Conservation (phyloP, 2,329 filamentous ascomycete genomes). For the Immersiporthe knoxdaviesiana region DNA sequence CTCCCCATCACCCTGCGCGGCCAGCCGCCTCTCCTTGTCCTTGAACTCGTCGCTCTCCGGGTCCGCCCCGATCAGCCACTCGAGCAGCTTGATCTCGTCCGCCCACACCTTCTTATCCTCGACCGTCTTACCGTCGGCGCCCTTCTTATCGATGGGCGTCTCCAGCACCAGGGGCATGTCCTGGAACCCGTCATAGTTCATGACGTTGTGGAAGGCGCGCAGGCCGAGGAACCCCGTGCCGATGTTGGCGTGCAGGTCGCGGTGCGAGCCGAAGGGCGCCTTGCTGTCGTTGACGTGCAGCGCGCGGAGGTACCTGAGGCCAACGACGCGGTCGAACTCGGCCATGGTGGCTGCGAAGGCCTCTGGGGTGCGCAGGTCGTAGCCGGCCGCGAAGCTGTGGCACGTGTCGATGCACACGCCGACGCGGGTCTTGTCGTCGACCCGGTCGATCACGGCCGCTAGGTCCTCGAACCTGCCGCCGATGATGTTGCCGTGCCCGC, state of each 20-base stretch:
- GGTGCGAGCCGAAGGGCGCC: constrained; percentile 77
- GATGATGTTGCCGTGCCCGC: constrained; percentile 83
- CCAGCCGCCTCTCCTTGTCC: constrained; percentile 65
- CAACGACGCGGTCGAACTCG: constrained; percentile 78
- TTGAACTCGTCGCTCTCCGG: constrained; percentile 73
- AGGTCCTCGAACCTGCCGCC: constrained; percentile 87
- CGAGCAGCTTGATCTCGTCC: constrained; percentile 90
- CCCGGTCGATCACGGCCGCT: constrained; percentile 76
- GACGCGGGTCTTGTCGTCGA: constrained; percentile 81
- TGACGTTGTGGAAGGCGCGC: constrained; percentile 84
- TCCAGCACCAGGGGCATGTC: constrained; percentile 90
- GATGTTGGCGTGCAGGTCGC: constrained; percentile 94
- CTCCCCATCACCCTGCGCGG: constrained; percentile 70
- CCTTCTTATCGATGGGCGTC: constrained; percentile 83
- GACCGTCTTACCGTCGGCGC: constrained; percentile 64
- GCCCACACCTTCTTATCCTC: constrained; percentile 89
- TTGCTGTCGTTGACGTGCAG: constrained; percentile 97
- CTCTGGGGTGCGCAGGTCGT: constrained; percentile 79
- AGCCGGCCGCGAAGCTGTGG: constrained; percentile 92
- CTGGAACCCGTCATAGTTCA: constrained; percentile 79
- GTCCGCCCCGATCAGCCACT: constrained; percentile 85
- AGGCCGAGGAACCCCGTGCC: constrained; percentile 92
- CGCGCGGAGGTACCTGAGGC: constrained; percentile 77
- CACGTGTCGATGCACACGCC: constrained; percentile 97
- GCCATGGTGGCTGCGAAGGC: constrained; percentile 74